Evolutionary conservation across 371 early-diverging fungal genomes (phyloP).

Genomic region (Lichtheimia ramosa): DNA sequence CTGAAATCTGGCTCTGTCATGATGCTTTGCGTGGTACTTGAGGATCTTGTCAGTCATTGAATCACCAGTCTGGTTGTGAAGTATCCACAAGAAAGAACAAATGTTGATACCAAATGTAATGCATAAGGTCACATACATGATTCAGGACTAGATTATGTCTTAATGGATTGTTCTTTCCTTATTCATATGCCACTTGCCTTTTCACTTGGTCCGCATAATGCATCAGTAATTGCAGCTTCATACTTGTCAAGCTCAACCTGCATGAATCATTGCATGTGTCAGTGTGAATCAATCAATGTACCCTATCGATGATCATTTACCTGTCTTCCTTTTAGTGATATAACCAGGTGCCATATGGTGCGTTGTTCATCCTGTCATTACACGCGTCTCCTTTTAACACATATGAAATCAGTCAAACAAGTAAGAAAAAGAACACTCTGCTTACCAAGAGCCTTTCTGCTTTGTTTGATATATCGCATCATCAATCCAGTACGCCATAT

Average conservation of each 20-base stretch:
- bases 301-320: neutral
- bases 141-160: neutral
- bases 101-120: slow-evolving; percentile 16
- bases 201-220: neutral
- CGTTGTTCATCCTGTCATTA: slow-evolving; percentile 9
- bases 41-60: slow-evolving; percentile 12
- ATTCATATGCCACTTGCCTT: slow-evolving; percentile 4
- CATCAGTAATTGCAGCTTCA: slow-evolving; percentile 6
- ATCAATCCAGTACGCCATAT: slow-evolving; percentile 10
- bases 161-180: neutral
- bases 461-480: neutral
- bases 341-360: slow-evolving; percentile 4
- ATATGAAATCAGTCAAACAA: neutral
- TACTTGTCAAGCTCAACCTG: slow-evolving; percentile 6
- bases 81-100: slow-evolving; percentile 20
- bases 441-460: neutral
- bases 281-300: neutral
- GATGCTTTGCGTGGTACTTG: slow-evolving; percentile 8
- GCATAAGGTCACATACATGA: neutral
- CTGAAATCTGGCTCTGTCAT: slow-evolving; percentile 1
- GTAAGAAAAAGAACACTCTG: neutral
- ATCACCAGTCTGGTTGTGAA: slow-evolving; percentile 11
- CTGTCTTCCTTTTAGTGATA: neutral
- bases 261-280: neutral
- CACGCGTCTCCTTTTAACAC: neutral